Evolutionary conservation across 1,284 basidiomycete genomes (phyloP).

Genomic region (Cryptococcus depauperatus): DNA sequence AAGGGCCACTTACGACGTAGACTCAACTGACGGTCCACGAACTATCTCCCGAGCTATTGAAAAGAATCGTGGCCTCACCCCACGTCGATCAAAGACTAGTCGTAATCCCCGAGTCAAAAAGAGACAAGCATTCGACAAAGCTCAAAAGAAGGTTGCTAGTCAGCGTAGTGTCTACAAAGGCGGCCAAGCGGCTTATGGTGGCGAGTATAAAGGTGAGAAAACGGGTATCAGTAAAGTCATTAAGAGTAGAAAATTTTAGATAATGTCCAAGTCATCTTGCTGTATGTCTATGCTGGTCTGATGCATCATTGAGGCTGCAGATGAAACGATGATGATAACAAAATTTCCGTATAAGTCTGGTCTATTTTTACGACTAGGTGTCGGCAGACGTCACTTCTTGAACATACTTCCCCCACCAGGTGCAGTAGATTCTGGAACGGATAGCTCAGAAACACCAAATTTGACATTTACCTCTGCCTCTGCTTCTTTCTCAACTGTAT

Average conservation of each 20-base stretch:
- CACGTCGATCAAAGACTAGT: constrained; percentile 69
- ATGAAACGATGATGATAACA: neutral
- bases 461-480: constrained; percentile 13
- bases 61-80: constrained; percentile 86
- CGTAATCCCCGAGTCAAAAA: constrained; percentile 97
- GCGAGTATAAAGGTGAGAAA: constrained; percentile 50
- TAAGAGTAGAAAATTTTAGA: constrained; percentile 65
- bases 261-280: neutral
- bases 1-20: constrained; percentile 48
- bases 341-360: too few relatives aligned
- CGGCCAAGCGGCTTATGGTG: constrained; percentile 52
- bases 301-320: constrained; percentile 2
- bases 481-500: neutral
- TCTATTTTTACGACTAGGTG: constrained; percentile 32
- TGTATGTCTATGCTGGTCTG: neutral
- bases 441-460: neutral
- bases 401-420: constrained; percentile 29
- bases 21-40: constrained; percentile 62
- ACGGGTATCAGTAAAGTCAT: constrained; percentile 76
- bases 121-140: constrained; percentile 80
- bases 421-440: constrained; percentile 3
- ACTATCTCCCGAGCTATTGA: constrained; percentile 80
- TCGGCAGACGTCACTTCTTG: constrained; percentile 45
- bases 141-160: constrained; percentile 78
- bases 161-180: constrained; percentile 86